Evolutionary conservation across 352 stramenopile species (phyloP).

Genomic region (Pythium coloratum): DNA sequence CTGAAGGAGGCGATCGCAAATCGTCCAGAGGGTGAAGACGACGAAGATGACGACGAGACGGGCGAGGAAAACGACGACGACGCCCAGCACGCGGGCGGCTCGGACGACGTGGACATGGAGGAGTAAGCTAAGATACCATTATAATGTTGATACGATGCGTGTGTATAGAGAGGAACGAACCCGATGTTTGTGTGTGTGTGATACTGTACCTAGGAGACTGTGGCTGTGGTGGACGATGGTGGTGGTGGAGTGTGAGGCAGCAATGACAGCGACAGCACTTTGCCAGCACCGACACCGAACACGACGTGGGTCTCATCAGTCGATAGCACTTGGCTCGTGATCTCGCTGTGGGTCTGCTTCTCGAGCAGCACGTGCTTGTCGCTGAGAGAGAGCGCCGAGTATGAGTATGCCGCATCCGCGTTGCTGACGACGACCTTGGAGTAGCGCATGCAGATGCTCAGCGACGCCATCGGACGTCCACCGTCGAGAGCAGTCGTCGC

Average conservation of each 20-base stretch:
- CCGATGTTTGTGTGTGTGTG: too few relatives aligned
- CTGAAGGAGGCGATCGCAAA: slow-evolving; percentile 60
- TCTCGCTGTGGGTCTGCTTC: slow-evolving; percentile 44
- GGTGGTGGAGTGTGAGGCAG: slow-evolving; percentile 13
- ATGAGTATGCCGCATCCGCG: slow-evolving; percentile 36
- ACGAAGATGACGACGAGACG: slow-evolving; percentile 51
- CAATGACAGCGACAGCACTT: slow-evolving; percentile 57
- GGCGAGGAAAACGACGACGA: slow-evolving; percentile 33
- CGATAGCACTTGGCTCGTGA: slow-evolving; percentile 61
- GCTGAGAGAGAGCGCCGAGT: slow-evolving; percentile 49
- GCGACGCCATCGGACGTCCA: slow-evolving; percentile 41
- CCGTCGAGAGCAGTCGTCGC: slow-evolving; percentile 38
- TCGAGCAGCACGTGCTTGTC: slow-evolving; percentile 58
- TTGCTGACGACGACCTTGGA: slow-evolving; percentile 77
- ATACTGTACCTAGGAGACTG: not conserved
- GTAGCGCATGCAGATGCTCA: slow-evolving; percentile 61
- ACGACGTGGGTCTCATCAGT: slow-evolving; percentile 74
- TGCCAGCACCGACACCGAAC: slow-evolving; percentile 58
- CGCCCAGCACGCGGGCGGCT: slow-evolving; percentile 29
- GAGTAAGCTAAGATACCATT: slow-evolving; percentile 68
- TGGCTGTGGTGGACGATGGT: not conserved
- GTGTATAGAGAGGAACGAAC: slow-evolving; percentile 20
- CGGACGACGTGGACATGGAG: slow-evolving; percentile 84
- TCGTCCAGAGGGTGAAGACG: slow-evolving; percentile 51
- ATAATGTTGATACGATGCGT: slow-evolving; percentile 44